Evolutionary conservation across 176 grass and related monocot species (phyloP), one percentile per base, ranked within the genome.

Genomic region (Miscanthus lutarioriparius): DNA sequence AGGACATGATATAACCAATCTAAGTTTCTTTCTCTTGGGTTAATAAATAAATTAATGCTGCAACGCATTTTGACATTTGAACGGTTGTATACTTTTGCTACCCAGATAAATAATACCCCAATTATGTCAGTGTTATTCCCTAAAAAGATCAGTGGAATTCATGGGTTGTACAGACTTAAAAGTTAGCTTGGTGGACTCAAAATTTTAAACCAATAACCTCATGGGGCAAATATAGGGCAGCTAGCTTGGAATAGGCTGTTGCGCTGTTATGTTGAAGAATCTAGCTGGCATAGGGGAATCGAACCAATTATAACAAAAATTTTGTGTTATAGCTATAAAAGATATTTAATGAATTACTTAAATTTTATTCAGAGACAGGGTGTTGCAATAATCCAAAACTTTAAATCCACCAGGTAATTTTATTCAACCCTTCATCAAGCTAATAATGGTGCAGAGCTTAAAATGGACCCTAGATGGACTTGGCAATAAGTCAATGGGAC

Each of bases 301-400:
- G 20, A 87, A 70, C 72, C 4, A 69, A 87, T 76, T 75, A 16
- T 44, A 43, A 20, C 43, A 47, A 87, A 17, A 36, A 36, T 58
- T 44, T 58, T 44, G 17, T 38, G 28, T 33, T 80, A 67, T 28
- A 48, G 33, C 6, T 75, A 51, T 69, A 35, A 48, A 76, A 62
- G 15, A 70, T 61, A 30, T 39, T 12, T 66, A 32, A 47, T 12
- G 28, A 82, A 70, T 77, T 49, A 70, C 20, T 82, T 38, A 6
- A 76, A 33, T 20, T 48, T 65, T 47, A 27, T 73, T 73, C 19
- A 17, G 16, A 79, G 15, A 7, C 40, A 72, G 3, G 38, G 10
- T 44, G 23, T 72, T 28, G 5, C 17, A 40, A 32, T 65, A 43
- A 44, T 64, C 23, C 14, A 2, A 4, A 26, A 9, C 26, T 44